A percentile compares a stretch with the other conserved stretches of the same genome.
Conservation (phyloP, 108 stramenopile genomes). For the Aurantiochytrium sp. region DNA sequence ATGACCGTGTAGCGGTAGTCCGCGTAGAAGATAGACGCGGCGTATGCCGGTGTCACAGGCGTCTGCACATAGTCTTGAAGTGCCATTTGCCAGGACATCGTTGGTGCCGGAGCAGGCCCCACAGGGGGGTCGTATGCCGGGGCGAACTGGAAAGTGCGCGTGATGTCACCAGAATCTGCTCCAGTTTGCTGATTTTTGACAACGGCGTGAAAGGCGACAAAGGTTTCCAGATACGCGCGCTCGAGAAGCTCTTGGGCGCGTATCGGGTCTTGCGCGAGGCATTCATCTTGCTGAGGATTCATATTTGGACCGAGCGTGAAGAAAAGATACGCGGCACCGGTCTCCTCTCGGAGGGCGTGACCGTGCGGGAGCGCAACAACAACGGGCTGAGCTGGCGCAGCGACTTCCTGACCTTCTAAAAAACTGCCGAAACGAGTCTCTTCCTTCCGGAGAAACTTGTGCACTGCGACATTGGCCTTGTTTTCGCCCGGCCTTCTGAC, state of each 20-base stretch:
- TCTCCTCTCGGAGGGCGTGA: neutral
- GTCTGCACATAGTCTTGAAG: neutral
- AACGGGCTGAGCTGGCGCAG: neutral
- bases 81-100: neutral
- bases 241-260: neutral
- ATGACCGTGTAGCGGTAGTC: slow-evolving; percentile 31
- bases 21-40: slow-evolving; percentile 11
- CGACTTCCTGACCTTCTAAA: neutral
- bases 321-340: neutral
- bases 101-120: neutral
- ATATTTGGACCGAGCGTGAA: neutral
- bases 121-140: neutral
- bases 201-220: neutral
- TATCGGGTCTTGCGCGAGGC: neutral
- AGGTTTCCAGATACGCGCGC: neutral
- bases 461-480: neutral
- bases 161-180: too few species aligned
- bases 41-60: neutral
- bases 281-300: neutral
- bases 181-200: too few species aligned
- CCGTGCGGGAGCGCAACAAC: neutral
- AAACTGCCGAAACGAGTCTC: too few species aligned
- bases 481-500: neutral
- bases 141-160: neutral
- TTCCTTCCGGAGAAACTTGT: neutral